Conservation (phyloP, 768 basidiomycete species). For the Hericium erinaceus region DNA sequence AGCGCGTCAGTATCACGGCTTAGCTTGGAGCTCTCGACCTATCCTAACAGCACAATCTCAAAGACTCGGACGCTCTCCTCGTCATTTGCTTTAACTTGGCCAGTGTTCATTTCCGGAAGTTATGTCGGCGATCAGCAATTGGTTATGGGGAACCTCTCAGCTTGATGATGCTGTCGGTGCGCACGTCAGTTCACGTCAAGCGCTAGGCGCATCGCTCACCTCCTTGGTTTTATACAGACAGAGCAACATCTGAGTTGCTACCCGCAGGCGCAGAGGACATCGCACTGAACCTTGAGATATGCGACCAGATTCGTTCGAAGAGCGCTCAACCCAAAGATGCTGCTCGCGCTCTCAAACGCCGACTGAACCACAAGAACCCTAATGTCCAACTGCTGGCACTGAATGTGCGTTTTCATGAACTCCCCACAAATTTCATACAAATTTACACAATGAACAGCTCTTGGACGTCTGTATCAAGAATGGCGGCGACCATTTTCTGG, state of each 20-base stretch:
- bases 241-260: conserved; percentile 86
- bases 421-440: neutral
- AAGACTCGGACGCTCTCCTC: neutral
- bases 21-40: neutral
- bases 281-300: conserved; percentile 89
- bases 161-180: conserved; percentile 14
- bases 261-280: conserved; percentile 84
- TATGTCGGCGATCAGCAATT: conserved; percentile 13
- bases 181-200: neutral
- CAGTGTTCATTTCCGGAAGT: neutral
- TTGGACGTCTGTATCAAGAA: conserved; percentile 95
- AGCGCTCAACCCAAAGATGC: conserved; percentile 77
- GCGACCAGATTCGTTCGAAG: conserved; percentile 93
- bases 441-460: conserved; percentile 37
- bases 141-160: conserved; percentile 15
- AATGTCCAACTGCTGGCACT: conserved; percentile 90
- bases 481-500: conserved; percentile 85
- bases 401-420: conserved; percentile 41
- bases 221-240: conserved; percentile 42
- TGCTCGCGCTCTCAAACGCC: conserved; percentile 79
- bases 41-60: neutral
- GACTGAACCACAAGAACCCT: conserved; percentile 90
- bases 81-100: neutral
- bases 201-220: neutral
- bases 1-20: neutral